Evolutionary conservation across 2,329 filamentous ascomycete species (phyloP), one percentile per base, ranked within the genome.

Genomic region (Ophiostoma tasmaniense): DNA sequence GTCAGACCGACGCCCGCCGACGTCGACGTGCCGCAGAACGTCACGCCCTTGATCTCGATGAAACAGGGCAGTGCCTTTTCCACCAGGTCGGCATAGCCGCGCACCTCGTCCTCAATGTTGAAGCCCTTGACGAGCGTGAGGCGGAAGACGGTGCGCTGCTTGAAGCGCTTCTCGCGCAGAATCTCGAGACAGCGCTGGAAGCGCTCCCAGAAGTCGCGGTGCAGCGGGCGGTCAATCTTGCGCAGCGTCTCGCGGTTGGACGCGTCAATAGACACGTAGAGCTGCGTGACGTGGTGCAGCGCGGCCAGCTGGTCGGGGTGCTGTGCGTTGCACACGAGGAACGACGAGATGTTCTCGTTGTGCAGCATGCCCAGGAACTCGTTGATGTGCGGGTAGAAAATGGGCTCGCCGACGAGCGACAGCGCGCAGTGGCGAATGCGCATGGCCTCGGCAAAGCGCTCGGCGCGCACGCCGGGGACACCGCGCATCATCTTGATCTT

Each of bases 401-500:
- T 97, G n/a, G 94, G 94, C 79, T 99, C 94, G 73, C 95, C 94
- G 28, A 99, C 95, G 11, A 99, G 84, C 73, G 89, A 92, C 64
- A 99, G 82, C 0, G 95, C 95, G 77, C 94, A 99, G 79, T 99
- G 94, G 0, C 92, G 86, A 74, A 99, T 97, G 59, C 88, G 85
- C 89, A 97, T 92, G 0, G 93, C 94, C 80, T 98, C 95, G 7
- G 90, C 88, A 76, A 96, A 98, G 3, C 95, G 86, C 78, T 98
- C 94, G 0, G 93, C 91, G 13, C 94, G 87, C 3, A 98, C 92
- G 5, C 95, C 95, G 0, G 95, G 94, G 0, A 98, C 91, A 67
- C 94, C 95, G 67, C 92, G 90, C 83, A 98, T 85, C 90, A 96
- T 95, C 79, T 96, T 96, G 80, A 98, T 98, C 80, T 98, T 98